Evolutionary conservation across 306 rosid genomes (phyloP).

Genomic region (Trichosanthes truncata): DNA sequence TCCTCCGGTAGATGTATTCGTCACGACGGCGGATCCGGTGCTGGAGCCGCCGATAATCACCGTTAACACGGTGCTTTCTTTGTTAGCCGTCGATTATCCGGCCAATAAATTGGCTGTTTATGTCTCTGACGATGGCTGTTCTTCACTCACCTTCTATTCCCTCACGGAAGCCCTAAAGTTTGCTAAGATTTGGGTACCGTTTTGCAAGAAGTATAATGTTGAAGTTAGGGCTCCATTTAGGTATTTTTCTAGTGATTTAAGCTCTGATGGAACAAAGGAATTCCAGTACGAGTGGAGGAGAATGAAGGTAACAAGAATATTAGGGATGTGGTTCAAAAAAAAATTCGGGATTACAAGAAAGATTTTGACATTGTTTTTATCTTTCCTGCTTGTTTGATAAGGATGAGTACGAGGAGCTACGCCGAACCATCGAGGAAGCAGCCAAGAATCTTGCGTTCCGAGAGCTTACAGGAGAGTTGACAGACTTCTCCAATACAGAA

Average conservation of each 20-base stretch:
- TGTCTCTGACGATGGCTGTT: constrained; percentile 72
- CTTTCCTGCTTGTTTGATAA: background rate
- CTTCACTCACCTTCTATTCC: constrained; percentile 33
- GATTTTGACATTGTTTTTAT: no score
- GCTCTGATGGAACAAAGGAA: background rate
- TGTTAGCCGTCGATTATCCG: constrained; percentile 64
- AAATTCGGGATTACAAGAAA: no score
- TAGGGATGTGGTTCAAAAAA: background rate
- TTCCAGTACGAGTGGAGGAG: constrained; percentile 31
- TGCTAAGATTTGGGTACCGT: constrained; percentile 61
- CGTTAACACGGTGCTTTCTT: constrained; percentile 51
- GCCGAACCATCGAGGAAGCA: constrained; percentile 24
- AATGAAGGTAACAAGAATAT: constrained; percentile 3
- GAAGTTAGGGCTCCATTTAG: constrained; percentile 56
- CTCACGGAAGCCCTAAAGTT: constrained; percentile 45
- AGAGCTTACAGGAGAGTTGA: constrained; percentile 19
- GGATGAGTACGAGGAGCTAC: constrained; percentile 40
- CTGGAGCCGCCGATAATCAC: constrained; percentile 64
- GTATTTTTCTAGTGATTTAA: constrained; percentile 16
- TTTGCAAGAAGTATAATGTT: constrained; percentile 44
- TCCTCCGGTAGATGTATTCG: constrained; percentile 56
- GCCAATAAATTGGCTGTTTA: constrained; percentile 60
- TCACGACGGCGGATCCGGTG: constrained; percentile 58
- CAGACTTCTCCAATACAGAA: constrained; percentile 21
- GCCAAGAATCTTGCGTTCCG: background rate